Evolutionary conservation across 371 early-diverging fungal genomes (phyloP), one percentile per base, ranked within the genome.

Genomic region (Mycotypha africana): DNA sequence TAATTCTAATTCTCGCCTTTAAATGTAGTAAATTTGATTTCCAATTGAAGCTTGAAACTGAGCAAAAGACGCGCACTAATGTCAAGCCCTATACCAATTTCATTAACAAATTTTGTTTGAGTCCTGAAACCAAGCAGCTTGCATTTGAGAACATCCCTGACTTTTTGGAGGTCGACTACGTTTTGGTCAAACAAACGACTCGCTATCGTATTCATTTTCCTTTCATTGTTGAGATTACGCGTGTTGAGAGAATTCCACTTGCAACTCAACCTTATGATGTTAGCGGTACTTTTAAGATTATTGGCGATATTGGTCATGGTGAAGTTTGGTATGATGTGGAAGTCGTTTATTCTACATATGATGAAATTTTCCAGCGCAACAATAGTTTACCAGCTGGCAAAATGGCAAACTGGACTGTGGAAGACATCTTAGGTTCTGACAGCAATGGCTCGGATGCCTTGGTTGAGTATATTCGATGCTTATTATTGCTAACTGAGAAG

Each of bases 1-100:
- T 28, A 28, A 28, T 28, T 11, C 28, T 28, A 8, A 8, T 28
- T 28, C 28, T 28, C 11, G 5, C 11, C 28, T 28, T 28, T 28
- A 8, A 8, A 8, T 28, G 28, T 53, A 70, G 72, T 36, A 74
- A 72, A 54, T 60, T 63, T 30, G 78, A 78, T 34, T 78, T 78
- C 45, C 64, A 65, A 35, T 48, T 74, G 39, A 43, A 49, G 14
- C 34, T 78, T 5, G 35, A 56, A 11, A 53, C 65, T 0, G 55
- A 68, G 40, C 57, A 67, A 31, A 39, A 38, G 14, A 55, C 66
- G 1, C 53, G 73, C n/a, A 38, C 42, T 2, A 70, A 74, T 43
- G 69, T 78, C 14, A 72, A 67, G 22, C 78, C 78, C 0, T 78
- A 62, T 33, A 58, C 47, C 3, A 72, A 73, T 0, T 78, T 78